These are phyloP conservation scores for Epichloe typhina DNA, from an alignment of 2,329 filamentous ascomycete species.

Conservation along the genomic window DNA sequence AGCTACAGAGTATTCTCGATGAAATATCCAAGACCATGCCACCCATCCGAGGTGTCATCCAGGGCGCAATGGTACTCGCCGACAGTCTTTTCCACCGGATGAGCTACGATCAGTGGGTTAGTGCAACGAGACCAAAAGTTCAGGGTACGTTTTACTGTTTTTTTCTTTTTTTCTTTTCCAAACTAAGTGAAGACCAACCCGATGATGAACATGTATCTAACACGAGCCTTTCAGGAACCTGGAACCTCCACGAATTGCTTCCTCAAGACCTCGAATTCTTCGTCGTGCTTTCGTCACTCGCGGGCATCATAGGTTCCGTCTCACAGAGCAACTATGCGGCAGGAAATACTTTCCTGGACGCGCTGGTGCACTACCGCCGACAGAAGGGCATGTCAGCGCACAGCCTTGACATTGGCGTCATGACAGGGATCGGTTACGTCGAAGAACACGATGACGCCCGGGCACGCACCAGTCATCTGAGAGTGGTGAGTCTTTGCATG, in stretches of 20 bases:
- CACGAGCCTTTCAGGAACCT: too few relatives aligned
- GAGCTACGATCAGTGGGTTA: conserved; percentile 20
- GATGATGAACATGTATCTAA: too few relatives aligned
- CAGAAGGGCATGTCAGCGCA: conserved; percentile 12
- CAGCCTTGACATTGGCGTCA: conserved; percentile 7
- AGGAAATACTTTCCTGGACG: conserved; percentile 28
- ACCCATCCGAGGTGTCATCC: conserved; percentile 13
- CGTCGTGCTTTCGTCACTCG: conserved; percentile 26
- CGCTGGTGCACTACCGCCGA: conserved; percentile 20
- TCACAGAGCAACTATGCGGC: conserved; percentile 38
- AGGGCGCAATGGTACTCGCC: conserved; percentile 9
- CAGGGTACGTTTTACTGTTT: conserved; percentile 23
- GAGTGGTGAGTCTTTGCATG: too few relatives aligned
- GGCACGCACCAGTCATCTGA: too few relatives aligned
- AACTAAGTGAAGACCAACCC: too few relatives aligned
- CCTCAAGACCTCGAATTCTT: conserved; percentile 21
- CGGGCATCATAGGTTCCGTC: conserved; percentile 32
- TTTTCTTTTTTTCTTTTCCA: too few relatives aligned
- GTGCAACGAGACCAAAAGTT: conserved; percentile 22
- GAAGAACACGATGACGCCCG: too few relatives aligned
- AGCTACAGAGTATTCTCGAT: not conserved
- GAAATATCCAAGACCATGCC: conserved; percentile 7
- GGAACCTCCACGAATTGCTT: not conserved
- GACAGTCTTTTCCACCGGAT: conserved; percentile 20
- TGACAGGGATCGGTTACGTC: not conserved